Conservation (phyloP, 2,329 filamentous ascomycete genomes). For the Hypoxylon sp. region DNA sequence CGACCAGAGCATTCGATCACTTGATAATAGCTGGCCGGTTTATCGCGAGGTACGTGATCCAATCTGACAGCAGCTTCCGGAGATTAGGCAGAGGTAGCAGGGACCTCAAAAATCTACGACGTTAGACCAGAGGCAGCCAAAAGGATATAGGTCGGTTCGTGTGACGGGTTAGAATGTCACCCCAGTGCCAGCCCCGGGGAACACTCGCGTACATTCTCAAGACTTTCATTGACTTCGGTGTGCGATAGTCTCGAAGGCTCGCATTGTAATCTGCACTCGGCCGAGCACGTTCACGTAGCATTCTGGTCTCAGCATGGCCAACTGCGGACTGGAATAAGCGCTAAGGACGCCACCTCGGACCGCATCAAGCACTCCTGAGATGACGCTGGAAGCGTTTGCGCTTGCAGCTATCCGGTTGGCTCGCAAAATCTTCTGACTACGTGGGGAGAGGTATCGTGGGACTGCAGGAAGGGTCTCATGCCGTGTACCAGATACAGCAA, state of each 20-base stretch:
- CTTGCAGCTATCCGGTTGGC: constrained; percentile 8
- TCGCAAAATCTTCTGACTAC: constrained; percentile 4
- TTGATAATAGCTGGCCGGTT: not conserved
- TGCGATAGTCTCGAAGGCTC: constrained; percentile 3
- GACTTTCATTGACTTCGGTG: constrained; percentile 1
- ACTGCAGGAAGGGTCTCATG: constrained; percentile 26
- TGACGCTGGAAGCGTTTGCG: constrained; percentile 10
- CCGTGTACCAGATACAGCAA: constrained; percentile 16
- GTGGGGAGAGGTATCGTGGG: constrained; percentile 2
- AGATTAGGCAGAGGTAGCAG: not conserved
- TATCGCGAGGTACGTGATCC: not conserved
- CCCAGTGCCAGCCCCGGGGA: not conserved
- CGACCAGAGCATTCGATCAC: not conserved
- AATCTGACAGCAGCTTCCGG: not conserved
- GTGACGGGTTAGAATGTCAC: constrained; percentile 9
- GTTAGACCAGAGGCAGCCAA: not conserved
- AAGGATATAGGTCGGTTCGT: not conserved
- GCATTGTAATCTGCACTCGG: constrained; percentile 19
- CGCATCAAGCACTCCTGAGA: not conserved
- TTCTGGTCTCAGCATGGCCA: constrained; percentile 3
- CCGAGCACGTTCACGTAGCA: constrained; percentile 14
- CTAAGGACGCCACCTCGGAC: not conserved
- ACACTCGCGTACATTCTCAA: not conserved
- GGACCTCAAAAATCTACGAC: not conserved
- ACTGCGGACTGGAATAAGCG: not conserved